Base-by-base conservation (phyloP, 306 rosid genomes). In the Abrus precatorius region DNA sequence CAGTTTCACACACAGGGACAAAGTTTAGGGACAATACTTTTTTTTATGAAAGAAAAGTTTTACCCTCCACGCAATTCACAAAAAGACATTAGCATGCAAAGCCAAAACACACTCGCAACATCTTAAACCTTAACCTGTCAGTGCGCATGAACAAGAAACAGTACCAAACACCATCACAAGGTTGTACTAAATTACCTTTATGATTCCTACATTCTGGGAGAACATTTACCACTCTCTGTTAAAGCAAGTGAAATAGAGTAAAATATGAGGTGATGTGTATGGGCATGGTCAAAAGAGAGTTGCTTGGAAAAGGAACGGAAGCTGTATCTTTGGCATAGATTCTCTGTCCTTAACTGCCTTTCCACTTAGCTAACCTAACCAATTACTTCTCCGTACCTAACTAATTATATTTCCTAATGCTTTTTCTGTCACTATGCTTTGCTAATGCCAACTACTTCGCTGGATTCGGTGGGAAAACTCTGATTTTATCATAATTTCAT, bases 401-500 rank as follows among this genome's bases (percentile, higher is more conserved):
- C 84, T 76, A 78, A 72, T 75, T 70, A 14, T 72, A 28, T 67
- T 34, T 10, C 30, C 27, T 49, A 27, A 20, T 56, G 63, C 85
- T 67, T 68, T 64, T 76, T 64, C 20, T 33, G 29, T 55, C 79
- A 45, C 64, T 28, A 1, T 48, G 40, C 30, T 30, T 3, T 20
- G 20, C 20, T 20, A 20, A 20, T 20, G 20, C 80, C 84, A 72
- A 33, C 75, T 69, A 20, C 65, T 56, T 12, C 34, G 43, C 5
- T 14, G 48, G 85, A 75, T 87, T 87, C 78, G 88, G 84, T 78
- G 48, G 81, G n/a, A 74, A 20, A 72, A 1, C 30, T 75, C 45
- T 32, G 5, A 2, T 63, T 66, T 68, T 55, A 12, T 61, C 41
- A 11, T 36, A 38, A 29, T 27, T 74, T 64, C 41, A 76, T 57